Evolutionary conservation across 163 green algal genomes (phyloP), one percentile per base, ranked within the genome.

Genomic region (Prototheca wickerhamii): DNA sequence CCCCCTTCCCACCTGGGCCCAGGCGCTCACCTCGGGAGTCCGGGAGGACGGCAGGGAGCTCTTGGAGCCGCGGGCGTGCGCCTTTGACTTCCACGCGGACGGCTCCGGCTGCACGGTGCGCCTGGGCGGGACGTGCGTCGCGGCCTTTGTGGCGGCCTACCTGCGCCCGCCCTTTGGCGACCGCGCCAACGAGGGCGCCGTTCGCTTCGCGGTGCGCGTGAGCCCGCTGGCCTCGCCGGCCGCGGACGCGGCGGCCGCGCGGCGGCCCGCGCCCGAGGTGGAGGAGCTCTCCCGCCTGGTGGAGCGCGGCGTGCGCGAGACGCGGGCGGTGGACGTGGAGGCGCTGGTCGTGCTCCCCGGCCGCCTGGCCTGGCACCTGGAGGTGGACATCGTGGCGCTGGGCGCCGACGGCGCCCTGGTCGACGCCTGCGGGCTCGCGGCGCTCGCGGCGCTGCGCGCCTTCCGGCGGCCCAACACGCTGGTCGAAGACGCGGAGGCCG

Each of bases 251-350:
- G n/a, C n/a, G n/a, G n/a, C n/a, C 57, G 72, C 7, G 86, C 83
- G 37, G 29, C 44, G 72, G 17, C 76, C 74, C 56, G 58, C 25
- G 42, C 37, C n/a, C 33, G 28, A 59, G n/a, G 31, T 44, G 8
- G 10, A 58, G 56, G 83, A 95, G 75, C 66, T 96, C 30, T 77
- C 65, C 0, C 72, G 82, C 8, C 67, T 95, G 51, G 62, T 97
- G 17, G 91, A 97, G 65, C 64, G 86, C 0, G 79, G 69, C 5
- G 64, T 97, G 46, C 50, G 80, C 6, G 76, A 90, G 62, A 91
- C 72, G 63, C 72, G 82, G 8, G 91, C 91, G 7, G 67, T 97
- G 30, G 91, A 97, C 74, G 62, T 81, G 42, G 91, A 97, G 74
- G 82, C 91, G 8, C 78, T 97, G 55, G 93, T 84, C 68, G 84